Evolutionary conservation across 306 rosid genomes (phyloP).

Genomic region (Datisca glomerata): DNA sequence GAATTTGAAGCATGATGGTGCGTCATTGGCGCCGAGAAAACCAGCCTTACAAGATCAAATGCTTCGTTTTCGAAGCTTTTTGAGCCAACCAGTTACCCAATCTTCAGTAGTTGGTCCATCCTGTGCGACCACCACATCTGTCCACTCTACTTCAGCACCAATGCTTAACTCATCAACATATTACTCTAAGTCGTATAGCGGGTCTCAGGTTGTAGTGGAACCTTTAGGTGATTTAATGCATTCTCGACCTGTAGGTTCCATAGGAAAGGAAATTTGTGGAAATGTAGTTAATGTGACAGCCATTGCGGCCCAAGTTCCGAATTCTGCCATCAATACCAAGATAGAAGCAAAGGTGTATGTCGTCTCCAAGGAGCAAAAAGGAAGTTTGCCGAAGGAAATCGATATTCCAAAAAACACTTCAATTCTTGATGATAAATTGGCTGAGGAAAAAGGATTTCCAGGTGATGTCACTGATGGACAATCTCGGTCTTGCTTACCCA

Average conservation of each 20-base stretch:
- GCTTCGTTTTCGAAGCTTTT: slow-evolving; percentile 57
- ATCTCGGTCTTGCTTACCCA: slow-evolving; percentile 29
- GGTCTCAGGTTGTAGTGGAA: slow-evolving; percentile 27
- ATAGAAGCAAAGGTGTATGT: slow-evolving; percentile 24
- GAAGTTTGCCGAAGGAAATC: slow-evolving; percentile 24
- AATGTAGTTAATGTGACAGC: slow-evolving; percentile 25
- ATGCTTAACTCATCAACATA: slow-evolving; percentile 56
- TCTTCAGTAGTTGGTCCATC: slow-evolving; percentile 67
- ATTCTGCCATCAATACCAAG: slow-evolving; percentile 22
- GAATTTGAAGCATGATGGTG: slow-evolving; percentile 40
- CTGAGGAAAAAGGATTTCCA: slow-evolving; percentile 23
- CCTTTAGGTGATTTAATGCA: slow-evolving; percentile 23
- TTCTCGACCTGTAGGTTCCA: slow-evolving; percentile 19
- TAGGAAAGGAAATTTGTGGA: slow-evolving; percentile 24
- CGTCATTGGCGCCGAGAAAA: slow-evolving; percentile 44
- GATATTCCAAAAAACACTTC: slow-evolving; percentile 19
- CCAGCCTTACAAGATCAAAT: slow-evolving; percentile 50
- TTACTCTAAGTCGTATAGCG: slow-evolving; percentile 33
- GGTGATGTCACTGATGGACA: slow-evolving; percentile 27
- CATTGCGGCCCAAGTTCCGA: slow-evolving; percentile 22
- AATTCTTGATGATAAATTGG: slow-evolving; percentile 22
- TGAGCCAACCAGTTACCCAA: slow-evolving; percentile 63
- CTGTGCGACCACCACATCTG: slow-evolving; percentile 76
- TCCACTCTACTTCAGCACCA: slow-evolving; percentile 77
- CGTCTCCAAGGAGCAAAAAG: slow-evolving; percentile 33